Evolutionary conservation across 106 monocot genomes (phyloP), one percentile per base, ranked within the genome.

Genomic region (Allium cepa): DNA sequence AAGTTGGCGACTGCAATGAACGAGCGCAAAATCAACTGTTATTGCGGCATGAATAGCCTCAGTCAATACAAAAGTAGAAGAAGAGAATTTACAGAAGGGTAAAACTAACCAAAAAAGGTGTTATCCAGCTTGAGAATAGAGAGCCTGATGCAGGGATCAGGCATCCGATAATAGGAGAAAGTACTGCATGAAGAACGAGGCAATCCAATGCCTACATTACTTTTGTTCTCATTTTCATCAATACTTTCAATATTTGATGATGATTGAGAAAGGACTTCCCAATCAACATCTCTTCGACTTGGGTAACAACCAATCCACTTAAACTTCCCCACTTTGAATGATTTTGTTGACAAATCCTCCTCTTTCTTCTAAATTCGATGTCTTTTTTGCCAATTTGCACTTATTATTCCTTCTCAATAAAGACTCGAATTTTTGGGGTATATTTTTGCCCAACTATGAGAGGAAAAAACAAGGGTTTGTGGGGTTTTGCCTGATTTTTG

Each of bases 121-220:
- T 49, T 71, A 56, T 85, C 85, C 60, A 85, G 61, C 57, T 85
- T 85, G 69, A 72, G 75, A 50, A 85, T 11, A 17, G 85, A 64
- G 53, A 85, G 81, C 47, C 55, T 56, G 74, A 78, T 66, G 28
- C 28, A 58, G n/a, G 59, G 69, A 56, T 71, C 66, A 16, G 78
- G 81, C 53, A 85, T 68, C 26, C 81, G 81, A 49, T 22, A 45
- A 26, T 85, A 85, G 60, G 78, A 75, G 75, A 72, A 78, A 69
- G 72, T 85, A 55, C 74, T 47, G 8, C 56, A 16, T 22, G 56
- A 45, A 18, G 4, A 9, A 7, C 48, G 49, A 51, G 47, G 66
- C 46, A 36, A 22, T 50, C 60, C 71, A 50, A 59, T 46, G 63
- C 16, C 62, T 56, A 56, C 78, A 11, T 12, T 64, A 8, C 0